Conservation (phyloP, 352 stramenopile species). For the Pythium brachiatum region DNA sequence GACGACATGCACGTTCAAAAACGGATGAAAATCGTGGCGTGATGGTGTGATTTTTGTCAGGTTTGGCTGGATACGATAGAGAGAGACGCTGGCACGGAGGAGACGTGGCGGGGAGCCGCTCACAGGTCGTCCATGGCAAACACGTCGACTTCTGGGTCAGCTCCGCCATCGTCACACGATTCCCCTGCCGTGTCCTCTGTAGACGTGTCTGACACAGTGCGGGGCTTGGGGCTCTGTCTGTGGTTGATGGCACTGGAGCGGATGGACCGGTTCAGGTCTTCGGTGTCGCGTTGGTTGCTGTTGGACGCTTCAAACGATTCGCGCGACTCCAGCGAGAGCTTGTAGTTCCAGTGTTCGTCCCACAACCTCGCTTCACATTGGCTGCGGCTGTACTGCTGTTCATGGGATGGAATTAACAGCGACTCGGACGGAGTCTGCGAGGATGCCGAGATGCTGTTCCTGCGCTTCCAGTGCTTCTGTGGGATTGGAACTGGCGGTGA, state of each 20-base stretch:
- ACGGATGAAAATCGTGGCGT: neutral
- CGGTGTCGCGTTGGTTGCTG: constrained; percentile 13
- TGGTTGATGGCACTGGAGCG: constrained; percentile 4
- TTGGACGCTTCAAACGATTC: constrained; percentile 50
- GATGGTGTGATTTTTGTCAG: neutral
- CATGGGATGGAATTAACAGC: constrained; percentile 9
- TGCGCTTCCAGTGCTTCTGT: constrained; percentile 29
- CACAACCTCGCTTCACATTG: constrained; percentile 55
- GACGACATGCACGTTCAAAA: neutral
- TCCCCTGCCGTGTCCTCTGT: constrained; percentile 36
- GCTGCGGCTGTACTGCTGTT: constrained; percentile 30
- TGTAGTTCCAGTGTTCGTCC: constrained; percentile 75
- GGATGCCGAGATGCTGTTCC: constrained; percentile 28
- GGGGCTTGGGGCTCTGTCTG: constrained; percentile 15
- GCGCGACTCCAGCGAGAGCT: constrained; percentile 61
- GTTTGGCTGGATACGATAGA: neutral
- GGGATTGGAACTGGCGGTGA: constrained; percentile 58
- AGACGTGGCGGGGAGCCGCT: neutral
- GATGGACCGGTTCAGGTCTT: neutral
- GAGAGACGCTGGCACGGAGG: neutral
- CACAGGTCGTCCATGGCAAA: constrained; percentile 74
- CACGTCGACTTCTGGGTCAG: constrained; percentile 31
- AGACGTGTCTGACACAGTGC: constrained; percentile 36
- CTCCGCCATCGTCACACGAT: constrained; percentile 24
- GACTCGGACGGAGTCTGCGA: constrained; percentile 5